Evolutionary conservation across 2,329 filamentous ascomycete genomes (phyloP).

Genomic region (Phyllosticta ampelicida): DNA sequence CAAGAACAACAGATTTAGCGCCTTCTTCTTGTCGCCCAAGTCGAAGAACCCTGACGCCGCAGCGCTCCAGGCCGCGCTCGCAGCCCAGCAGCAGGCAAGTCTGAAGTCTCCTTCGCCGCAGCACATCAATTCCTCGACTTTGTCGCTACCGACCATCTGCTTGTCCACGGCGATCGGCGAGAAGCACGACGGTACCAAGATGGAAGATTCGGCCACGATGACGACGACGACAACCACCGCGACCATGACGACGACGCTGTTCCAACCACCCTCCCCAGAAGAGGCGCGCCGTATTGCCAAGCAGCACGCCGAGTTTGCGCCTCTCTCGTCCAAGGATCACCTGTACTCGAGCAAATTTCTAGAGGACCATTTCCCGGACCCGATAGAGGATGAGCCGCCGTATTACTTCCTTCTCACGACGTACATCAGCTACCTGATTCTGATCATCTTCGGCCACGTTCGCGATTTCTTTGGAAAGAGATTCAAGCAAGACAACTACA

Average conservation of each 20-base stretch:
- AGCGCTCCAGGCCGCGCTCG: constrained; percentile 56
- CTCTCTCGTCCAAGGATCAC: constrained; percentile 68
- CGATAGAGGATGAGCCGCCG: constrained; percentile 86
- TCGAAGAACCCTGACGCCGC: constrained; percentile 48
- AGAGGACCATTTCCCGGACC: constrained; percentile 67
- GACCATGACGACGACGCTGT: constrained; percentile 48
- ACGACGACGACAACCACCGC: background rate
- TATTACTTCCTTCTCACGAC: constrained; percentile 97
- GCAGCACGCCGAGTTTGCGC: constrained; percentile 84
- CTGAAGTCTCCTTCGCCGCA: constrained; percentile 54
- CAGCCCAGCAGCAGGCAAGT: constrained; percentile 46
- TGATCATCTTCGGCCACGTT: constrained; percentile 91
- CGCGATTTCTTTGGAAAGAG: constrained; percentile 97
- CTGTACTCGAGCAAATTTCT: constrained; percentile 82
- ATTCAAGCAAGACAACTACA: constrained; percentile 80
- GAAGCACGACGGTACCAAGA: constrained; percentile 45
- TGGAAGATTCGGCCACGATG: constrained; percentile 56
- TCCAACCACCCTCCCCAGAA: constrained; percentile 76
- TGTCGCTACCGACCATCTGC: constrained; percentile 82
- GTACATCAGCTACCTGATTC: constrained; percentile 93
- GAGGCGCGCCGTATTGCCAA: constrained; percentile 66
- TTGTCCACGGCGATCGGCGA: constrained; percentile 76
- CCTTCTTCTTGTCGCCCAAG: constrained; percentile 78
- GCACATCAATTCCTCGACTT: constrained; percentile 58
- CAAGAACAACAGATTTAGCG: constrained; percentile 63